phyloP scores from a whole-genome alignment of 2,329 filamentous ascomycete species.

The Fusarium heterosporum region DNA sequence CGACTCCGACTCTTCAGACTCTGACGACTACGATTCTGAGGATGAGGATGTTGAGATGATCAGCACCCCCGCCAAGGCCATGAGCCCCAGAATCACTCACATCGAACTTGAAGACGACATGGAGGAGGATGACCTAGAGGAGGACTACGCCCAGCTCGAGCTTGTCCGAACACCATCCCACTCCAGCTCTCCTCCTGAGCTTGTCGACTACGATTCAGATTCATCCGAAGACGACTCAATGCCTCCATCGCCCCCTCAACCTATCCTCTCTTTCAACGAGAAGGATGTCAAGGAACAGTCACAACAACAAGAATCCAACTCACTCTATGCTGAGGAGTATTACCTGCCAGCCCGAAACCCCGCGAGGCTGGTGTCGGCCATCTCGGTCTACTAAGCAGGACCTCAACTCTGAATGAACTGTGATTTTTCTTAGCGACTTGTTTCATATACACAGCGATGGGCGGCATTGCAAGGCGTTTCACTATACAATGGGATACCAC shows the following conservation, averaged over 20 bases:
- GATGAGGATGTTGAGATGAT: constrained; percentile 71
- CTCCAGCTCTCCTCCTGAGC: constrained; percentile 74
- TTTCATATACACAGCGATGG: constrained; percentile 46
- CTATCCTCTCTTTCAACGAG: constrained; percentile 69
- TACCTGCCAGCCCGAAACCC: constrained; percentile 66
- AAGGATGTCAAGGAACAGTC: constrained; percentile 62
- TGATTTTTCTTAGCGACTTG: constrained; percentile 44
- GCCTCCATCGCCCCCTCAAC: constrained; percentile 75
- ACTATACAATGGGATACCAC: constrained; percentile 48
- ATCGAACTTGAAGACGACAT: constrained; percentile 58
- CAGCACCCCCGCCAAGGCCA: constrained; percentile 58
- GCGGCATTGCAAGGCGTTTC: constrained; percentile 48
- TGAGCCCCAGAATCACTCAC: constrained; percentile 52
- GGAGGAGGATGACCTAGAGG: constrained; percentile 67
- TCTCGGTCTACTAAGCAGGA: constrained; percentile 65
- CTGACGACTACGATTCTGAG: constrained; percentile 61
- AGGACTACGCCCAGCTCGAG: constrained; percentile 73
- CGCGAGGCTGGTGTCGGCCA: constrained; percentile 63
- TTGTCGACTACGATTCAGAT: constrained; percentile 76
- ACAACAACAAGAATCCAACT: constrained; percentile 54
- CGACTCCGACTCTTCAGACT: constrained; percentile 71
- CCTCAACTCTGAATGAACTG: constrained; percentile 32
- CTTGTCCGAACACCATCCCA: constrained; percentile 77
- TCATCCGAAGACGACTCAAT: constrained; percentile 81
- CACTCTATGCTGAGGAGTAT: constrained; percentile 65